Evolutionary conservation across 2,329 filamentous ascomycete genomes (phyloP).

Genomic region (Kalaharituber pfeilii): DNA sequence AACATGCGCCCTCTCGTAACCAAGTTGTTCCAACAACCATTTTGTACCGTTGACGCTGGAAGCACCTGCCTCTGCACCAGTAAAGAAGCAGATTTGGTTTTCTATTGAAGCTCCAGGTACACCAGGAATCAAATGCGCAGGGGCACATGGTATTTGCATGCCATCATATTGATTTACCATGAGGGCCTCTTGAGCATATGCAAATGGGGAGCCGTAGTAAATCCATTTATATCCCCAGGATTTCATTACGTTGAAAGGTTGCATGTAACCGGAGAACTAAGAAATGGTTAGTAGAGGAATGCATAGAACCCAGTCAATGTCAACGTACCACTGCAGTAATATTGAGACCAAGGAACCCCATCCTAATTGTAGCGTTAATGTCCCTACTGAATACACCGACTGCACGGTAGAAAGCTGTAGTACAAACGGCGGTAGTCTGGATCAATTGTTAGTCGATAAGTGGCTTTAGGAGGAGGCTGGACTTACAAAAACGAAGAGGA

Average conservation of each 20-base stretch:
- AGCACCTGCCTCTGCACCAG: constrained; percentile 38
- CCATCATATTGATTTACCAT: constrained; percentile 48
- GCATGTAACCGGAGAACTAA: constrained; percentile 30
- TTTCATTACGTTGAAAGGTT: constrained; percentile 26
- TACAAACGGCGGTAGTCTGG: constrained; percentile 41
- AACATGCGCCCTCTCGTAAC: constrained; percentile 40
- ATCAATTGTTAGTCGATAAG: background rate
- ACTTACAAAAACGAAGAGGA: constrained; percentile 39
- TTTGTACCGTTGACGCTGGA: constrained; percentile 35
- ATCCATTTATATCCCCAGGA: constrained; percentile 35
- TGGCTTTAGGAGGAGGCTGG: background rate
- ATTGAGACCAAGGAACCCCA: constrained; percentile 45
- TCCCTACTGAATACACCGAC: constrained; percentile 46
- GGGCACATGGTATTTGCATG: constrained; percentile 40
- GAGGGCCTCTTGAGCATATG: constrained; percentile 50
- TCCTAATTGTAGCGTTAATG: constrained; percentile 49
- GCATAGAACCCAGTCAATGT: constrained; percentile 54
- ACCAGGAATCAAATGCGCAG: constrained; percentile 42
- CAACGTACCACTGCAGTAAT: constrained; percentile 48
- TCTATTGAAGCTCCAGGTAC: constrained; percentile 32
- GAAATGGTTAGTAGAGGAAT: too few species aligned
- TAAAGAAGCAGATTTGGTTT: constrained; percentile 34
- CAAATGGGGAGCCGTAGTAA: constrained; percentile 34
- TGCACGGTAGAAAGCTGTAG: constrained; percentile 48
- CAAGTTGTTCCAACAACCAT: constrained; percentile 39